Percentiles rank a stretch among this genome's conserved stretches.
These are phyloP conservation scores for Lasiosphaeria miniovina DNA, from an alignment of 495 filamentous ascomycete species.

Conservation along the genomic window DNA sequence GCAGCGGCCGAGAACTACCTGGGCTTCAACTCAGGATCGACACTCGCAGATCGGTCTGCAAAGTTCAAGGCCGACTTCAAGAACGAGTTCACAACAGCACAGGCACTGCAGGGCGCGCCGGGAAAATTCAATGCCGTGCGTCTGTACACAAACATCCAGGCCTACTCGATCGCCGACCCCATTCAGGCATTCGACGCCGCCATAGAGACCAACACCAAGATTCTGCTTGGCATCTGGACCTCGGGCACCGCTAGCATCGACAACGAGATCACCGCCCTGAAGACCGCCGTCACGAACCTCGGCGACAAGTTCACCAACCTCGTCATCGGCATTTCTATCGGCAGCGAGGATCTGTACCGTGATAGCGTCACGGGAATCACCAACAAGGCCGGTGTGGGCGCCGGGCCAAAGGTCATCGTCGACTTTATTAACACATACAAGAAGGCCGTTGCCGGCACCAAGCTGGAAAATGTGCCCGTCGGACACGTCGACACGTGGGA, in stretches of 20 bases:
- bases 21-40: slow-evolving; percentile 51
- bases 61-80: slow-evolving; percentile 48
- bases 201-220: slow-evolving; percentile 45
- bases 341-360: slow-evolving; percentile 56
- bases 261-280: slow-evolving; percentile 47
- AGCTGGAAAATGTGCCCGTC: slow-evolving; percentile 40
- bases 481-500: slow-evolving; percentile 53
- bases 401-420: slow-evolving; percentile 38
- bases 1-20: slow-evolving; percentile 38
- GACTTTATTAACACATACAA: slow-evolving; percentile 50
- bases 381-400: slow-evolving; percentile 44
- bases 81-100: slow-evolving; percentile 45
- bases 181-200: slow-evolving; percentile 53
- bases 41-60: slow-evolving; percentile 42
- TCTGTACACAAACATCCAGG: slow-evolving; percentile 54
- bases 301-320: slow-evolving; percentile 43
- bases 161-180: slow-evolving; percentile 45
- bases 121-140: slow-evolving; percentile 48
- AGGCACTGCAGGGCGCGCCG: slow-evolving; percentile 39
- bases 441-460: slow-evolving; percentile 32
- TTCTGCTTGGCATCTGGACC: slow-evolving; percentile 54
- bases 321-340: slow-evolving; percentile 51
- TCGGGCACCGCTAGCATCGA: slow-evolving; percentile 47
- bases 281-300: slow-evolving; percentile 40
- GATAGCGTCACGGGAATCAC: slow-evolving; percentile 38